phyloP scores from a whole-genome alignment of 179 eudicot species.

The Patellifolia procumbens region DNA sequence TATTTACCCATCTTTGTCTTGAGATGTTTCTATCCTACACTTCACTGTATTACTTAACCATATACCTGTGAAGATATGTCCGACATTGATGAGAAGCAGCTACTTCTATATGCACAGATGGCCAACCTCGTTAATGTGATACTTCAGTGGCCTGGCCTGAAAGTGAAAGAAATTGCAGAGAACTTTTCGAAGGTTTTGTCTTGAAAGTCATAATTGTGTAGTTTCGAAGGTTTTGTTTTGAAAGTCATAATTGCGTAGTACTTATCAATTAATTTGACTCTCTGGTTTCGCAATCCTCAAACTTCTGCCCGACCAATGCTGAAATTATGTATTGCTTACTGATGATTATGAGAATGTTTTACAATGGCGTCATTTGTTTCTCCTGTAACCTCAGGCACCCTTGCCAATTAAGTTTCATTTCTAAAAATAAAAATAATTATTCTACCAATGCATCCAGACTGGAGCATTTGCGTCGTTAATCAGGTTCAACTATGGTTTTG shows the following conservation, averaged over 20 bases:
- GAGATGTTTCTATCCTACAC: neutral
- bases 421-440: neutral
- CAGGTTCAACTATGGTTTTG: neutral
- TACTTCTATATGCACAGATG: constrained; percentile 92
- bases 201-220: constrained; percentile 7
- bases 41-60: constrained; percentile 39
- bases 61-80: constrained; percentile 59
- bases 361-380: neutral
- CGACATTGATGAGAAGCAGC: constrained; percentile 67
- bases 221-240: constrained; percentile 56
- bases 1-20: constrained; percentile 7
- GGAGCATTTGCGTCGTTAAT: neutral
- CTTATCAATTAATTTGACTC: neutral
- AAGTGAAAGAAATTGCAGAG: constrained; percentile 75
- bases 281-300: neutral
- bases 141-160: constrained; percentile 63
- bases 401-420: neutral
- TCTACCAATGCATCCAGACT: neutral
- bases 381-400: neutral
- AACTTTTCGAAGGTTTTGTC: constrained; percentile 75
- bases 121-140: constrained; percentile 76
- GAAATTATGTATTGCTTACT: neutral
- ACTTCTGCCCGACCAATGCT: neutral
- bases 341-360: constrained; percentile 5
- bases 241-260: constrained; percentile 2